phyloP scores from a whole-genome alignment of 495 filamentous ascomycete genomes.

The Talaromyces stipitatus region DNA sequence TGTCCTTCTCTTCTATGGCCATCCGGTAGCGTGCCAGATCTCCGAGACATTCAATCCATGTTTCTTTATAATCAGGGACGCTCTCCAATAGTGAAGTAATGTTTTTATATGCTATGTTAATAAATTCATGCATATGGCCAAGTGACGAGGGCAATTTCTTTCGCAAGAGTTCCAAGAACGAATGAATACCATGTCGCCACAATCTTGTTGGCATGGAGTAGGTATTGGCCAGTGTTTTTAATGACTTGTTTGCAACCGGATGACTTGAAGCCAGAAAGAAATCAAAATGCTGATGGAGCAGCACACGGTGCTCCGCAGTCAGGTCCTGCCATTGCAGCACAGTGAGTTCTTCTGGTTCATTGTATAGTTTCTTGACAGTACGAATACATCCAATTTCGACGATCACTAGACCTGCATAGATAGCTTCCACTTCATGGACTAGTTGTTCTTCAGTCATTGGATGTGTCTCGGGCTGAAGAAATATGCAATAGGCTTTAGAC shows the following conservation, averaged over 20 bases:
- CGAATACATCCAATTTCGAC: conserved; percentile 75
- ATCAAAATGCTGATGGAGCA: conserved; percentile 72
- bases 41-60: conserved; percentile 85
- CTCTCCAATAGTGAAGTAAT: conserved; percentile 72
- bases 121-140: conserved; percentile 78
- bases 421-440: conserved; percentile 55
- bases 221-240: conserved; percentile 54
- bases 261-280: conserved; percentile 76
- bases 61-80: conserved; percentile 67
- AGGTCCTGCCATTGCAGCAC: conserved; percentile 65
- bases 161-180: conserved; percentile 65
- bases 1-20: conserved; percentile 69
- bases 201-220: conserved; percentile 77
- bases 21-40: conserved; percentile 68
- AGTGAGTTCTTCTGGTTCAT: conserved; percentile 37
- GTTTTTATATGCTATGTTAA: conserved; percentile 75
- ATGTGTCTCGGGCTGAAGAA: conserved; percentile 46
- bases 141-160: conserved; percentile 58
- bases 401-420: conserved; percentile 70
- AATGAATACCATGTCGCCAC: conserved; percentile 79
- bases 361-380: conserved; percentile 53
- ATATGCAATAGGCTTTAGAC: conserved; percentile 33
- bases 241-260: conserved; percentile 51
- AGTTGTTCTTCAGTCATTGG: conserved; percentile 60
- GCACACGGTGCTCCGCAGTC: conserved; percentile 60